Evolutionary conservation across 176 grass and related monocot genomes (phyloP), one percentile per base, ranked within the genome.

Genomic region (Phragmites australis): DNA sequence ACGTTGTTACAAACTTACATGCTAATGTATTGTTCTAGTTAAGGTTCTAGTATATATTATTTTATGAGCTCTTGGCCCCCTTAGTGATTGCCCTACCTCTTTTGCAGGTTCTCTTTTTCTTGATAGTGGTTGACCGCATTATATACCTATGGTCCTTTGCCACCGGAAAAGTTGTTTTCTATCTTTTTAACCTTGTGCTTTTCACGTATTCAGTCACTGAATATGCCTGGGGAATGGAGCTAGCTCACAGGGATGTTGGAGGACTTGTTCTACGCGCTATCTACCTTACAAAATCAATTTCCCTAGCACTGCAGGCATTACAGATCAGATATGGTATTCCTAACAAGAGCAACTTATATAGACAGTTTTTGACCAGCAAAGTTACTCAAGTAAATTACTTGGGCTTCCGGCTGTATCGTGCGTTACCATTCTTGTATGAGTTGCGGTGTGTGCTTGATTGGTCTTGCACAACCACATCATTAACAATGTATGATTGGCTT

Each of bases 401-500:
- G 30, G 92, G 95, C 32, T 97, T 97, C 70, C 83, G 95, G 45
- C 47, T 97, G 34, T 97, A 97, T 78, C 95, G 95, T 7, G 92
- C 90, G 29, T 89, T 97, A 55, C 95, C 95, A 16, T 97, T 97
- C 80, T 90, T 97, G 68, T 97, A 97, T 94, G 95, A 97, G 86
- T 60, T 97, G 40, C 85, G 95, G 29, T 97, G 95, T 71, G 90
- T 97, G 54, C 95, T 97, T 72, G 95, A 97, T 87, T 97, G 95
- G 95, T 94, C 89, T 75, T 97, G 95, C 83, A 97, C 95, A 57
- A 87, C 92, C 13, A 97, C 95, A 70, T 97, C 95, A 44, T 83
- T 97, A 81, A 97, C 95, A 87, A 97, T 97, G 92, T 97, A 97
- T 81, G 95, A 97, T 76, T 97, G 95, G 94, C 82, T 97, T 21